A percentile compares a stretch with the other conserved stretches of the same genome.
Conservation (phyloP, 1,139 yeast species). For the Lizanozyma gosingica region DNA sequence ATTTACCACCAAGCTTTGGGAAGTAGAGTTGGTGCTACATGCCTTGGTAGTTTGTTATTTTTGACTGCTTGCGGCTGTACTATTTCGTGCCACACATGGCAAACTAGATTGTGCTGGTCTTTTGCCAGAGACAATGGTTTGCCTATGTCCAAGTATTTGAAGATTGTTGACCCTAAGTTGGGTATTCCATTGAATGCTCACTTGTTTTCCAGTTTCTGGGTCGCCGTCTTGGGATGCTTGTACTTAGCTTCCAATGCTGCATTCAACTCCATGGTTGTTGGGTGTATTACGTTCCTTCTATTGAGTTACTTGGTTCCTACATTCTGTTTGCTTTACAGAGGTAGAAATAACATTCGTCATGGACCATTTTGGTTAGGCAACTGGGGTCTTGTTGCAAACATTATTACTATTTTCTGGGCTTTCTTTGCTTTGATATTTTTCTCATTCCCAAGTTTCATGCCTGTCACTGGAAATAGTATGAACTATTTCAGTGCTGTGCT, state of each 20-base stretch:
- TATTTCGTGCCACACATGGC: slow-evolving; percentile 69
- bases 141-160: slow-evolving; percentile 33
- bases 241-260: slow-evolving; percentile 36
- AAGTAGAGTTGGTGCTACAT: slow-evolving; percentile 49
- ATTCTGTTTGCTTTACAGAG: slow-evolving; percentile 44
- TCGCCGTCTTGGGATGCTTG: slow-evolving; percentile 32
- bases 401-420: slow-evolving; percentile 50
- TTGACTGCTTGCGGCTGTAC: slow-evolving; percentile 64
- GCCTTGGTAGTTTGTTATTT: slow-evolving; percentile 48
- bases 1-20: slow-evolving; percentile 51
- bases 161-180: slow-evolving; percentile 31
- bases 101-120: slow-evolving; percentile 69
- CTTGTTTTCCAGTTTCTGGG: slow-evolving; percentile 28
- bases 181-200: slow-evolving; percentile 40
- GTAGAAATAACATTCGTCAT: slow-evolving; percentile 50
- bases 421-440: slow-evolving; percentile 52
- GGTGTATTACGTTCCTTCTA: slow-evolving; percentile 36
- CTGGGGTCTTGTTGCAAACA: slow-evolving; percentile 47
- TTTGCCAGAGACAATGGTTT: slow-evolving; percentile 59
- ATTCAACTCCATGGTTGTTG: slow-evolving; percentile 38
- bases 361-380: slow-evolving; percentile 62
- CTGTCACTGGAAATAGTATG: slow-evolving; percentile 55
- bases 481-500: slow-evolving; percentile 65
- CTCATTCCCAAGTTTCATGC: slow-evolving; percentile 60
- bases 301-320: slow-evolving; percentile 35